phyloP scores from a whole-genome alignment of 2,329 filamentous ascomycete species.

The Fusarium sp. region DNA sequence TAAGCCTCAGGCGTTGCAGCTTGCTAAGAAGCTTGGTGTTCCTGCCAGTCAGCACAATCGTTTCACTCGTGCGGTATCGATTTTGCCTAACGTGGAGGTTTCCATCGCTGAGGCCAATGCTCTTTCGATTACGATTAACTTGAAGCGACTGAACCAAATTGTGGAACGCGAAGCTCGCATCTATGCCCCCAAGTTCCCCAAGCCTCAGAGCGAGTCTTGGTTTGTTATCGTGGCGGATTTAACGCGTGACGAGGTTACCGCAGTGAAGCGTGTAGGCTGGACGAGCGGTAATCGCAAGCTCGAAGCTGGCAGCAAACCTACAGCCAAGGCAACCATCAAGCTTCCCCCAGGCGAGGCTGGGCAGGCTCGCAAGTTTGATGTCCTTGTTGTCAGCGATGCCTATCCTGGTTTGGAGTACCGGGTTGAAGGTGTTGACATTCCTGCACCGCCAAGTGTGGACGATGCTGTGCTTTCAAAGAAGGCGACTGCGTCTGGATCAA shows the following conservation, averaged over 20 bases:
- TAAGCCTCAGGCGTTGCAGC: conserved; percentile 52
- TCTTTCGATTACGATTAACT: conserved; percentile 68
- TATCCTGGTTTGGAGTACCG: conserved; percentile 79
- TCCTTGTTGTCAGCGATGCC: conserved; percentile 85
- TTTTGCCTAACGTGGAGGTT: conserved; percentile 77
- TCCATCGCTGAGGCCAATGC: conserved; percentile 70
- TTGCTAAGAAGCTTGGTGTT: conserved; percentile 65
- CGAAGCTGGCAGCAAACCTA: conserved; percentile 59
- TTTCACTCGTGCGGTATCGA: conserved; percentile 69
- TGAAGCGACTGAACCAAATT: conserved; percentile 75
- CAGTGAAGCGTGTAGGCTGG: conserved; percentile 89
- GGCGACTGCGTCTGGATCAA: conserved; percentile 32
- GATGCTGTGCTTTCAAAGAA: conserved; percentile 59
- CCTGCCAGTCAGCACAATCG: conserved; percentile 55
- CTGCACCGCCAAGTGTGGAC: conserved; percentile 60
- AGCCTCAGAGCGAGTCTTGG: conserved; percentile 93
- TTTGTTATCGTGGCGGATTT: conserved; percentile 82
- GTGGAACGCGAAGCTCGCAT: conserved; percentile 76
- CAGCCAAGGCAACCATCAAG: conserved; percentile 68
- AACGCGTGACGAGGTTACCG: conserved; percentile 79
- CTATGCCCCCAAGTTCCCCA: conserved; percentile 90
- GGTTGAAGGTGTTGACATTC: conserved; percentile 62
- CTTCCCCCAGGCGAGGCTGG: conserved; percentile 62
- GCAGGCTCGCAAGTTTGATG: conserved; percentile 72
- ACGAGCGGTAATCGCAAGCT: conserved; percentile 47